Conservation (phyloP, 169 alveolate genomes). For the Prorocentrum cordatum region DNA sequence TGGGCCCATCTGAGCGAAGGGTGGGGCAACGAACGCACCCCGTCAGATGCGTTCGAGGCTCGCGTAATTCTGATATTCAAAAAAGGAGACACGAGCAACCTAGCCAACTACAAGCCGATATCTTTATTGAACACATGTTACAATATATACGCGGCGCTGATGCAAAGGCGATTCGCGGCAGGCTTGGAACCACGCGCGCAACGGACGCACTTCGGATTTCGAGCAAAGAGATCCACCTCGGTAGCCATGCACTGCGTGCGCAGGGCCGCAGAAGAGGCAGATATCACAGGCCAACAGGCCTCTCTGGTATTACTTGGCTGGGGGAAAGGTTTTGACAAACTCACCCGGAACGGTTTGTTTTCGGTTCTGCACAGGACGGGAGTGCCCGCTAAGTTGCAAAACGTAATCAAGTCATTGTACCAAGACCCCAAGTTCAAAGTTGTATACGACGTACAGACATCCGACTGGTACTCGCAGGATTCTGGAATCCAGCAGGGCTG, state of each 20-base stretch:
- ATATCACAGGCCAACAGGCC: not conserved
- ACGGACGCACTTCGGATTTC: not conserved
- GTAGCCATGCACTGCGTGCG: not conserved
- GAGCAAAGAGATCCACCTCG: not conserved
- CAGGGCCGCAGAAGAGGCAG: not conserved
- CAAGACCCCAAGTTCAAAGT: not conserved
- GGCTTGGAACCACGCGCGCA: not conserved
- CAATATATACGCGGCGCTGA: not conserved
- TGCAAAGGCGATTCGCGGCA: not conserved
- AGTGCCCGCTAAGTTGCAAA: not conserved
- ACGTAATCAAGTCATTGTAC: not conserved
- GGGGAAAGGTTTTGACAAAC: slow-evolving; percentile 8
- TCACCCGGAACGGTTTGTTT: not conserved
- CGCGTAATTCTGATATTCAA: not conserved
- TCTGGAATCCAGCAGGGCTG: not conserved
- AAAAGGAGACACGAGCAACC: not conserved
- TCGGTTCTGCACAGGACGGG: not conserved
- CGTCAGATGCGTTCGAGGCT: not conserved
- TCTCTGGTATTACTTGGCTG: not conserved
- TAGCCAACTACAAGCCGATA: slow-evolving; percentile 4
- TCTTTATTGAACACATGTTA: not conserved
- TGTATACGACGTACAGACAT: not conserved
- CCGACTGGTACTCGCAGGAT: not conserved
- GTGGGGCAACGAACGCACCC: not conserved
- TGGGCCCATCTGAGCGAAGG: no score